A percentile compares a stretch with the other conserved stretches of the same genome.
Conservation (phyloP, 352 stramenopile genomes). For the Poterioochromonas sp. region DNA sequence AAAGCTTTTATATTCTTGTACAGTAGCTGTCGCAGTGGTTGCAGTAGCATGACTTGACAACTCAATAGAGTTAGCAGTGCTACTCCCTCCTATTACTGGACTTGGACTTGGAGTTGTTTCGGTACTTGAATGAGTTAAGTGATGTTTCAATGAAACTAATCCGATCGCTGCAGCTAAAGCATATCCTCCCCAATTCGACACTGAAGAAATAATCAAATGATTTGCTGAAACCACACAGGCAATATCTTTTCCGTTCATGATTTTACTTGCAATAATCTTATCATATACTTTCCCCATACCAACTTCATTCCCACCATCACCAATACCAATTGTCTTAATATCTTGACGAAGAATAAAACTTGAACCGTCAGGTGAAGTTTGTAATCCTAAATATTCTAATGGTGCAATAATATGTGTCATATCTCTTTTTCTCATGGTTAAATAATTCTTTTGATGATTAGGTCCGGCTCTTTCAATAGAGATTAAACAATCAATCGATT, state of each 20-base stretch:
- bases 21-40: neutral
- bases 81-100: too few relatives aligned
- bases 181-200: conserved; percentile 63
- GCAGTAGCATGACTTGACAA: neutral
- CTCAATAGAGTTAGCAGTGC: neutral
- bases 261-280: conserved; percentile 45
- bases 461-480: conserved; percentile 55
- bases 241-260: conserved; percentile 49
- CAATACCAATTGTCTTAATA: conserved; percentile 53
- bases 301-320: conserved; percentile 62
- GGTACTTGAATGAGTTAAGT: too few relatives aligned
- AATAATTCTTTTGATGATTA: conserved; percentile 52
- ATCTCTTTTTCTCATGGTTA: conserved; percentile 57
- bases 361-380: neutral
- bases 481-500: conserved; percentile 48
- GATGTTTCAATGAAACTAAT: conserved; percentile 34
- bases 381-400: conserved; percentile 50
- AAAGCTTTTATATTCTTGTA: conserved; percentile 33
- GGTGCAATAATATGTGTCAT: conserved; percentile 58
- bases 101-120: too few relatives aligned
- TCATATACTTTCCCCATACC: conserved; percentile 61
- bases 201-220: conserved; percentile 54
- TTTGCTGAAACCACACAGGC: conserved; percentile 49
- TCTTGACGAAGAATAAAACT: neutral
- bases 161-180: conserved; percentile 49